Conservation (phyloP, 768 basidiomycete genomes). For the Auricularia sp. region DNA sequence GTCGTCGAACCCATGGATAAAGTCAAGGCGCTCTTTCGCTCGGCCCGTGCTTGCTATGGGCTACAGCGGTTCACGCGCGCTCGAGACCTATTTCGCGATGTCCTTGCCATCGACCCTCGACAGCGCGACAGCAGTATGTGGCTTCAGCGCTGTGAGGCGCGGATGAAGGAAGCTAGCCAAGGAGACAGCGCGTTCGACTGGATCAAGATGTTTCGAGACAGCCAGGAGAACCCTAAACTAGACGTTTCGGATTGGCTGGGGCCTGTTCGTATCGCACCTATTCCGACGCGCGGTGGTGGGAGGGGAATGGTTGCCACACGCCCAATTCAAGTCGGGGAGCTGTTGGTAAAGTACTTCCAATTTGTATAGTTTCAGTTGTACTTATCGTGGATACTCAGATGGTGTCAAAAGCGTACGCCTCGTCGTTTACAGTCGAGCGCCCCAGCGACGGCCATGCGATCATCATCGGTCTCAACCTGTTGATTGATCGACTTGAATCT, state of each 20-base stretch:
- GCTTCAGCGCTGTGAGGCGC: conserved; percentile 12
- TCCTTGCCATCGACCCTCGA: conserved; percentile 3
- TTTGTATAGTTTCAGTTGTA: not conserved
- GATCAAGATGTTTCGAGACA: conserved; percentile 13
- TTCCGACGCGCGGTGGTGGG: conserved; percentile 7
- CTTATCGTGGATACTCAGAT: not conserved
- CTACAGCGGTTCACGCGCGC: conserved; percentile 13
- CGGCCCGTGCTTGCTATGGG: conserved; percentile 18
- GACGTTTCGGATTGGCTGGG: conserved; percentile 19
- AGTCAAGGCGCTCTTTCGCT: conserved; percentile 19
- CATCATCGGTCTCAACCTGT: no score
- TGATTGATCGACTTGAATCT: no score
- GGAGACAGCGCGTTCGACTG: conserved; percentile 18
- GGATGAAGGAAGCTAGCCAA: conserved; percentile 14
- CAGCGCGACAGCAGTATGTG: conserved; percentile 8
- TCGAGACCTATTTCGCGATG: conserved; percentile 7
- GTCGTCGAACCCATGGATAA: not conserved
- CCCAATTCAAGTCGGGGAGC: conserved; percentile 2
- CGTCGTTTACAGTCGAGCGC: not conserved
- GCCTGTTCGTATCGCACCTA: conserved; percentile 4
- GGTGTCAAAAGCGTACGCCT: not conserved
- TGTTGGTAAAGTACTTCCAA: conserved; percentile 7
- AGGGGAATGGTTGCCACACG: conserved; percentile 9
- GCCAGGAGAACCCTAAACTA: conserved; percentile 6
- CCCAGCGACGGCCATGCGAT: no score